Conservation (phyloP, 2,329 filamentous ascomycete species). For the Calonectria crousiana region DNA sequence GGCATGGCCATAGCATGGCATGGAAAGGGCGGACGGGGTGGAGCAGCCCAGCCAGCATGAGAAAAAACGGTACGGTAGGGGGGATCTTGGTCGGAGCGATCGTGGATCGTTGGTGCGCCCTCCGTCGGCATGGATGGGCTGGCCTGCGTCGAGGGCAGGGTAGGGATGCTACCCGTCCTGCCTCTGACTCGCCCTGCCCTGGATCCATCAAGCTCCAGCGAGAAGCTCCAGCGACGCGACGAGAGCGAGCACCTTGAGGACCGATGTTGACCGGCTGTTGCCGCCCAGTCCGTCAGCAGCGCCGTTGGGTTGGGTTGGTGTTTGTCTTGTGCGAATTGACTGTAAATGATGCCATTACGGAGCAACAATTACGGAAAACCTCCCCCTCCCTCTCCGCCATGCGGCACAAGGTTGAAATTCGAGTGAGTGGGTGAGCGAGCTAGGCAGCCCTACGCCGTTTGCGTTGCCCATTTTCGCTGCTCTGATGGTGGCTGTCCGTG, state of each 20-base stretch:
- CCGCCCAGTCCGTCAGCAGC: background rate
- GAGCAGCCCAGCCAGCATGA: constrained; percentile 1
- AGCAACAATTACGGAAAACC: background rate
- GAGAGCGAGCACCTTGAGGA: constrained; percentile 21
- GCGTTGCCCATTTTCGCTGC: background rate
- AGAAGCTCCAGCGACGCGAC: background rate
- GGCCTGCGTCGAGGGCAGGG: constrained; percentile 23
- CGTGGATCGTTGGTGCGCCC: constrained; percentile 36
- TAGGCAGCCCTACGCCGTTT: constrained; percentile 3
- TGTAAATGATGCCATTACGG: background rate
- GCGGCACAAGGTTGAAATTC: background rate
- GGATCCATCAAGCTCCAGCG: constrained; percentile 14
- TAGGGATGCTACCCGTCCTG: constrained; percentile 3
- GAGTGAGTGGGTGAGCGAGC: too few relatives aligned
- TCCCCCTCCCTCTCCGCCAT: background rate
- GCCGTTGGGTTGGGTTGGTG: background rate
- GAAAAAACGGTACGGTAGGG: constrained; percentile 10
- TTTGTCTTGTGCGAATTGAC: constrained; percentile 5
- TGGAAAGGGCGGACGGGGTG: constrained; percentile 19
- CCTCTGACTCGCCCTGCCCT: background rate
- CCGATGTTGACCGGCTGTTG: constrained; percentile 38
- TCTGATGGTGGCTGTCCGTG: background rate
- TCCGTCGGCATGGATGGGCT: background rate
- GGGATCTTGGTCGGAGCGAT: constrained; percentile 39
- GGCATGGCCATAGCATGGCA: constrained; percentile 5